Evolutionary conservation across 1,284 basidiomycete genomes (phyloP).

Genomic region (Clitocybe nebularis): DNA sequence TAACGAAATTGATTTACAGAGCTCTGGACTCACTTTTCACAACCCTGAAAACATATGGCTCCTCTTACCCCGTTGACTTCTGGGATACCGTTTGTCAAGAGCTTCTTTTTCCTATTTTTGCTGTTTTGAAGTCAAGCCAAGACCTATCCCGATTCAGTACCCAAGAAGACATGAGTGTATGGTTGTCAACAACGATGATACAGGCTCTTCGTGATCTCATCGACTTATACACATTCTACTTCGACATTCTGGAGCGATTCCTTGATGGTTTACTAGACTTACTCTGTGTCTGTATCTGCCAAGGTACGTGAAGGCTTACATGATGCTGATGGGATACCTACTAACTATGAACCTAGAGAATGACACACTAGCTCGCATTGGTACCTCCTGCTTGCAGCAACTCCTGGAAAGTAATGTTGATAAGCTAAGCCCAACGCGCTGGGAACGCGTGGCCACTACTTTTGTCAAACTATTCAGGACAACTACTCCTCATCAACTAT

Average conservation of each 20-base stretch:
- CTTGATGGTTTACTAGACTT: slow-evolving; percentile 91
- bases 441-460: slow-evolving; percentile 91
- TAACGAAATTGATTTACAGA: slow-evolving; percentile 35
- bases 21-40: slow-evolving; percentile 95
- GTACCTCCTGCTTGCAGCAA: slow-evolving; percentile 96
- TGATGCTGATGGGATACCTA: too few species aligned
- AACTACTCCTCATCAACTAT: slow-evolving; percentile 96
- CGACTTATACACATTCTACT: slow-evolving; percentile 95
- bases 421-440: slow-evolving; percentile 82
- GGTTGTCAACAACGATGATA: slow-evolving; percentile 99
- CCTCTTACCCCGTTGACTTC: slow-evolving; percentile 86
- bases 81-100: slow-evolving; percentile 99
- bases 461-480: slow-evolving; percentile 96
- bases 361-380: slow-evolving; percentile 96
- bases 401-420: slow-evolving; percentile 91
- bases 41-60: slow-evolving; percentile 89
- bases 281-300: slow-evolving; percentile 96
- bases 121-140: slow-evolving; percentile 87
- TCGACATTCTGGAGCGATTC: slow-evolving; percentile 87
- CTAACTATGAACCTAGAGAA: slow-evolving; percentile 62
- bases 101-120: slow-evolving; percentile 97
- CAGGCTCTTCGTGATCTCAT: slow-evolving; percentile 95
- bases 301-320: slow-evolving; percentile 55
- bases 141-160: slow-evolving; percentile 92
- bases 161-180: slow-evolving; percentile 99